Conservation (phyloP, 106 monocot genomes). For the Allium cepa region DNA sequence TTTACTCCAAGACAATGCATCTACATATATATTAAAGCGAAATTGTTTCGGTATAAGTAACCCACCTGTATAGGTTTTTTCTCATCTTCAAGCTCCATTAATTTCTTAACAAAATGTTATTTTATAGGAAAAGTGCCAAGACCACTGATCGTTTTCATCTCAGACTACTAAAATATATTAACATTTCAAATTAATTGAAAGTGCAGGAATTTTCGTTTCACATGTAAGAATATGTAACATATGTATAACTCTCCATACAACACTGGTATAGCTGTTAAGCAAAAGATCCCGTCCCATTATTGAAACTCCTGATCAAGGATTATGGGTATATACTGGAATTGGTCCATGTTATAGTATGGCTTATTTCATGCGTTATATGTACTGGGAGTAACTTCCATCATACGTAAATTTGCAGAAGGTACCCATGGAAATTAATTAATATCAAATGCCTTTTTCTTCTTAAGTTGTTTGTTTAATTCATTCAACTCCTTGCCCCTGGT, state of each 20-base stretch:
- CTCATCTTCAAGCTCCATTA: conserved; percentile 96
- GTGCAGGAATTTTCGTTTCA: neutral
- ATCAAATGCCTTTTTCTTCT: conserved; percentile 80
- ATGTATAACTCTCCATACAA: too few relatives aligned
- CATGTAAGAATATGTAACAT: too few relatives aligned
- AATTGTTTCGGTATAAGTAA: conserved; percentile 1
- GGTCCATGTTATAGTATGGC: neutral
- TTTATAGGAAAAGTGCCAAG: conserved; percentile 70
- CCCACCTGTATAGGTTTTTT: conserved; percentile 73
- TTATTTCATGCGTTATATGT: neutral
- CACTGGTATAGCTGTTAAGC: neutral
- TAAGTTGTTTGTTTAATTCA: conserved; percentile 76
- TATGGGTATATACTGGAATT: neutral
- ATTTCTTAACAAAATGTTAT: conserved; percentile 92
- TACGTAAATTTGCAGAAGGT: neutral
- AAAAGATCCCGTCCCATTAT: neutral
- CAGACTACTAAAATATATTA: conserved; percentile 39
- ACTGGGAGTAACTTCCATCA: neutral
- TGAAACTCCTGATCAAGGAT: neutral
- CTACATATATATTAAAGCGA: neutral
- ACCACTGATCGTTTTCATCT: conserved; percentile 88
- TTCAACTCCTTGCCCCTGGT: conserved; percentile 92
- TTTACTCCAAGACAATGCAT: neutral
- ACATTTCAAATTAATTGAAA: neutral
- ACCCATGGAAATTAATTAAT: neutral